Base-by-base conservation (phyloP, 1,139 yeast genomes). In the Candida frijolesensis region DNA sequence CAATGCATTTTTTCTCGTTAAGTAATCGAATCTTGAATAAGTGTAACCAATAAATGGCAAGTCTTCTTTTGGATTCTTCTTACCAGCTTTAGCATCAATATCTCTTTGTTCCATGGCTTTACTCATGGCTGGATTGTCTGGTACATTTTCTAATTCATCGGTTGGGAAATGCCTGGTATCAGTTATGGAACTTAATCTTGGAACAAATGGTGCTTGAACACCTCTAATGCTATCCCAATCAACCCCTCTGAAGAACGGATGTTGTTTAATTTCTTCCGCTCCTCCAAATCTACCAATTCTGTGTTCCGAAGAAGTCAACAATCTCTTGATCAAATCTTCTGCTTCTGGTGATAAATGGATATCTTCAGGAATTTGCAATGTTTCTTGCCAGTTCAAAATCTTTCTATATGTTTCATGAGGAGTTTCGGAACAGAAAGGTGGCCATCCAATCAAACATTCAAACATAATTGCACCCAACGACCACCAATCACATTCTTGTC, bases 401-500 rank as follows among this genome's bases (percentile, higher is more conserved):
- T 94, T 95, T 53, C 96, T 80, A 68, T 94, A 94, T 0, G 99
- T 94, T 62, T 94, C 99, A 60, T 92, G 97, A n/a, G 99, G 98
- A 4, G 97, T 90, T 66, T 94, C 99, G 0, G 96, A 88, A 71
- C 99, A 95, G 71, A 94, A 94, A 50, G 99, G 99, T 19, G 99
- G 99, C 98, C 99, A 94, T 16, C 99, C 99, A 57, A 94, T 90
- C 56, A 94, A 76, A 76, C 99, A 94, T 75, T 94, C 99, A 72
- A 89, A 94, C 99, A 94, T 94, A 66, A 94, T 94, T 1, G 98
- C 97, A 27, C 99, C 99, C 40, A 94, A 74, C 4, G 97, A 90
- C 99, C 99, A 94, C 99, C 99, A 94, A 68, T 94, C 99, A 72
- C 99, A 95, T 67, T 94, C 98, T 71, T 92, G 98, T 15, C 99